These are phyloP conservation scores for Clarkia xantiana DNA, from an alignment of 345 rosid species.

Conservation along the genomic window DNA sequence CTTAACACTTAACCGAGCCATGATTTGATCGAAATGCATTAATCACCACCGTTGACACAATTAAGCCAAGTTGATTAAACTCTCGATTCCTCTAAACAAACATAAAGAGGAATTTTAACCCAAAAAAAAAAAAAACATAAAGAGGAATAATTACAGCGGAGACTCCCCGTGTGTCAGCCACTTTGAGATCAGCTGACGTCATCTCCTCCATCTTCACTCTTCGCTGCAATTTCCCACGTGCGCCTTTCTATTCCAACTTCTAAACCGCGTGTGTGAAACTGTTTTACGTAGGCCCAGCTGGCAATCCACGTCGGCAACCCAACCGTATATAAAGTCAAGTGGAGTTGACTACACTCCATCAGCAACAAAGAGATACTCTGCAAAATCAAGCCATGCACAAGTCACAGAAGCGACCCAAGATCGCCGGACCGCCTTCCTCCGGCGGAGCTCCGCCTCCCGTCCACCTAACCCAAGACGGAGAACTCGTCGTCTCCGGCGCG, in stretches of 20 bases:
- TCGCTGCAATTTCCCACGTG: neutral
- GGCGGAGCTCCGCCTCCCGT: constrained; percentile 3
- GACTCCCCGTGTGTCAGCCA: too few relatives aligned
- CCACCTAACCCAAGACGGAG: constrained; percentile 40
- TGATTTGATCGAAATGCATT: too few relatives aligned
- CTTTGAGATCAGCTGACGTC: neutral
- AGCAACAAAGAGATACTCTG: neutral
- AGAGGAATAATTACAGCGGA: too few relatives aligned
- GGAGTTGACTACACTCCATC: neutral
- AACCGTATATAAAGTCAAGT: constrained; percentile 8
- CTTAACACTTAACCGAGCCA: too few relatives aligned
- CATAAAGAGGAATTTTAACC: too few relatives aligned
- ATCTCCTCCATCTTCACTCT: neutral
- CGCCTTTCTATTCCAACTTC: neutral
- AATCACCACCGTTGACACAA: too few relatives aligned
- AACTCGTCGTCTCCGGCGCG: constrained; percentile 17
- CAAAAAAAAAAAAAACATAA: too few relatives aligned
- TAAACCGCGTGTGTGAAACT: neutral
- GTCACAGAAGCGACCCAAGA: constrained; percentile 18
- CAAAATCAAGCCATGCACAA: constrained; percentile 16
- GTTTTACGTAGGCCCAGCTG: neutral
- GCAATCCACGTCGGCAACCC: constrained; percentile 7
- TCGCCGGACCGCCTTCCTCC: constrained; percentile 2
- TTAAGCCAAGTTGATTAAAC: too few relatives aligned
- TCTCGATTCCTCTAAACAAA: too few relatives aligned